Conservation (phyloP, 164 flowering plant genomes). For the Dillenia suffruticosa region DNA sequence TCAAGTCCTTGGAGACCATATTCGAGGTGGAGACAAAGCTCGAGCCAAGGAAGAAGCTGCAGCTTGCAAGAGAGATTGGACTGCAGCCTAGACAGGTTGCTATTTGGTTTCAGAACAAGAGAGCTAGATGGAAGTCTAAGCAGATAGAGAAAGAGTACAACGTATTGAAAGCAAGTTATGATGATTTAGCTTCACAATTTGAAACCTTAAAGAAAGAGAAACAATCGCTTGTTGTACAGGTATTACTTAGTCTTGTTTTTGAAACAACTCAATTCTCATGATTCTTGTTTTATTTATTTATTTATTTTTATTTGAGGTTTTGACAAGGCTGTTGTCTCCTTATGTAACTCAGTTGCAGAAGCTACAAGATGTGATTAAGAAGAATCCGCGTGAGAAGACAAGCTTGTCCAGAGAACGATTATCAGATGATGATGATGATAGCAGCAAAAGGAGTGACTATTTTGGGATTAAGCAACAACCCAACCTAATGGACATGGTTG, state of each 20-base stretch:
- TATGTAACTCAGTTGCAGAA: slow-evolving; percentile 37
- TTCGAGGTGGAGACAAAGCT: slow-evolving; percentile 64
- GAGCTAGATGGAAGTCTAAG: slow-evolving; percentile 86
- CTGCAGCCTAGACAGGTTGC: slow-evolving; percentile 77
- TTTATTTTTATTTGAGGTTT: not conserved
- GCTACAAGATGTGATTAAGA: slow-evolving; percentile 27
- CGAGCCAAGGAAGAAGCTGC: slow-evolving; percentile 56
- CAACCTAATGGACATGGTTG: slow-evolving; percentile 9
- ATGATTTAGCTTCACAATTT: slow-evolving; percentile 30
- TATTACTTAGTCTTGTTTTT: slow-evolving; percentile 4
- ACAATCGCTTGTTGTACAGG: slow-evolving; percentile 50
- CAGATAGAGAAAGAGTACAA: slow-evolving; percentile 59
- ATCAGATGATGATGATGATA: slow-evolving; percentile 20
- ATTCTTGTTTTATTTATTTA: not conserved
- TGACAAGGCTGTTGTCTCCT: not conserved
- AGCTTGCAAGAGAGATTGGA: slow-evolving; percentile 62
- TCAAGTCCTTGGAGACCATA: slow-evolving; percentile 50
- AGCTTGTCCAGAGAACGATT: slow-evolving; percentile 9
- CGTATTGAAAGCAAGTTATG: slow-evolving; percentile 38
- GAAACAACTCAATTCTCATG: too few species aligned
- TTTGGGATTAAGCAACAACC: slow-evolving; percentile 15
- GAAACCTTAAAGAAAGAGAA: slow-evolving; percentile 54
- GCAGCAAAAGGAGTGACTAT: slow-evolving; percentile 12
- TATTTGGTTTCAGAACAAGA: slow-evolving; percentile 90
- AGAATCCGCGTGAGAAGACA: slow-evolving; percentile 20